These are phyloP conservation scores for Colletotrichum kahawae DNA, from an alignment of 2,329 filamentous ascomycete genomes.

Conservation along the genomic window DNA sequence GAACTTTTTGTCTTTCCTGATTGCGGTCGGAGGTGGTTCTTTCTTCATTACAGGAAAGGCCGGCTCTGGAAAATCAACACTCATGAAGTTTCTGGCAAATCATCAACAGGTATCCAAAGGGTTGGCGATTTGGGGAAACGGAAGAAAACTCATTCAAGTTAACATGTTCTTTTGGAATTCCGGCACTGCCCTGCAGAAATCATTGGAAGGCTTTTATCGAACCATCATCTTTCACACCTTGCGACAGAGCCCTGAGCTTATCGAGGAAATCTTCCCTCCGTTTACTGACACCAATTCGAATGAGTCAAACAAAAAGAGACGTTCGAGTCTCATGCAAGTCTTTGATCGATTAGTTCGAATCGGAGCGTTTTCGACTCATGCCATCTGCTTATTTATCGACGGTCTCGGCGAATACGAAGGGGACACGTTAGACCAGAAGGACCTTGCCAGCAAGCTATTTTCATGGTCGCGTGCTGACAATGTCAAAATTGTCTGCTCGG, in stretches of 20 bases:
- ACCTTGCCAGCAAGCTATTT: neutral
- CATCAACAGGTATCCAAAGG: accelerated
- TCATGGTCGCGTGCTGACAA: neutral
- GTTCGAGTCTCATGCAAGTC: neutral
- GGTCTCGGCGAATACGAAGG: neutral
- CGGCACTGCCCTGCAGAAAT: accelerated
- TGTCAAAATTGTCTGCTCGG: neutral
- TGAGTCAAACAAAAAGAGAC: neutral
- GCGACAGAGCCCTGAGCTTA: neutral
- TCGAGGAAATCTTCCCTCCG: accelerated
- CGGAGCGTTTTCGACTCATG: accelerated
- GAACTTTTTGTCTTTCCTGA: neutral
- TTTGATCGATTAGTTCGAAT: accelerated
- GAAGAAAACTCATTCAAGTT: accelerated
- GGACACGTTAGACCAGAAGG: accelerated
- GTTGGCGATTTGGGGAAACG: accelerated
- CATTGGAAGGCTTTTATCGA: neutral
- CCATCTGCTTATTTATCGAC: neutral
- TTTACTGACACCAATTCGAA: accelerated
- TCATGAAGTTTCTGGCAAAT: neutral
- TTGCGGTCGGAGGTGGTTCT: accelerated
- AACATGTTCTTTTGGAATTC: neutral
- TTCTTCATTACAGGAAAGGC: neutral
- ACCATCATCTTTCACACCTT: accelerated
- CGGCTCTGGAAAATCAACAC: neutral